phyloP scores from a whole-genome alignment of 352 stramenopile genomes.

The Phytophthora melonis region DNA sequence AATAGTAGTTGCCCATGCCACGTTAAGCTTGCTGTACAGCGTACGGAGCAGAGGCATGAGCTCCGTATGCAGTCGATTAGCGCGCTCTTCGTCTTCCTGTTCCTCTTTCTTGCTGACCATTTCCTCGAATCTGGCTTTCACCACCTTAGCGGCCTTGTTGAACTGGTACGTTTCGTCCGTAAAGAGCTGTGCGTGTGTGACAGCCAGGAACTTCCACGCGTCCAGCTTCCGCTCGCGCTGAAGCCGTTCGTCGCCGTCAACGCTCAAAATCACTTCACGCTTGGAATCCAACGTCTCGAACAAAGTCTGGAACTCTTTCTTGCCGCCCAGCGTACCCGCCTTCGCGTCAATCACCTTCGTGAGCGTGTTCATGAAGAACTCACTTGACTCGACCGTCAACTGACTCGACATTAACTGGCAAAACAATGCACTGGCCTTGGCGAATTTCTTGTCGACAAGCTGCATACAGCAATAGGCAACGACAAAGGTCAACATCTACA shows the following conservation, averaged over 20 bases:
- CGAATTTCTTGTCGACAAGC: slow-evolving; percentile 82
- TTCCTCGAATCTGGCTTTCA: slow-evolving; percentile 61
- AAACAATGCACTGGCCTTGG: slow-evolving; percentile 72
- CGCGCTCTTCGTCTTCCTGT: slow-evolving; percentile 11
- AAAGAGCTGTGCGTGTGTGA: slow-evolving; percentile 76
- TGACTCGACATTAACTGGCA: slow-evolving; percentile 55
- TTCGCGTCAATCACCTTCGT: slow-evolving; percentile 59
- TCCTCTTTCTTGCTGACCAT: slow-evolving; percentile 26
- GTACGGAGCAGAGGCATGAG: slow-evolving; percentile 76
- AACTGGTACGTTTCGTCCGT: slow-evolving; percentile 89
- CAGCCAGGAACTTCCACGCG: slow-evolving; percentile 62
- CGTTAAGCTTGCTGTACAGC: slow-evolving; percentile 57
- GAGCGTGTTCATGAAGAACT: slow-evolving; percentile 59
- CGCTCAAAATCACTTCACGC: slow-evolving; percentile 33
- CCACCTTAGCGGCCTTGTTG: slow-evolving; percentile 68
- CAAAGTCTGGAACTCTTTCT: slow-evolving; percentile 62
- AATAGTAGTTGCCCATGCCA: slow-evolving; percentile 67
- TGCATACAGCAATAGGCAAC: slow-evolving; percentile 20
- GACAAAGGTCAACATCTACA: not conserved
- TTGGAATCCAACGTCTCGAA: slow-evolving; percentile 54
- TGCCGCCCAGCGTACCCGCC: slow-evolving; percentile 51
- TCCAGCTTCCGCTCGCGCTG: slow-evolving; percentile 35
- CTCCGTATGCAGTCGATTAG: slow-evolving; percentile 36
- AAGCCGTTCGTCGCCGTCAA: slow-evolving; percentile 7
- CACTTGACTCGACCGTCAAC: slow-evolving; percentile 44